Conservation (phyloP, 805 yeast genomes). For the Metschnikowia lachancei region DNA sequence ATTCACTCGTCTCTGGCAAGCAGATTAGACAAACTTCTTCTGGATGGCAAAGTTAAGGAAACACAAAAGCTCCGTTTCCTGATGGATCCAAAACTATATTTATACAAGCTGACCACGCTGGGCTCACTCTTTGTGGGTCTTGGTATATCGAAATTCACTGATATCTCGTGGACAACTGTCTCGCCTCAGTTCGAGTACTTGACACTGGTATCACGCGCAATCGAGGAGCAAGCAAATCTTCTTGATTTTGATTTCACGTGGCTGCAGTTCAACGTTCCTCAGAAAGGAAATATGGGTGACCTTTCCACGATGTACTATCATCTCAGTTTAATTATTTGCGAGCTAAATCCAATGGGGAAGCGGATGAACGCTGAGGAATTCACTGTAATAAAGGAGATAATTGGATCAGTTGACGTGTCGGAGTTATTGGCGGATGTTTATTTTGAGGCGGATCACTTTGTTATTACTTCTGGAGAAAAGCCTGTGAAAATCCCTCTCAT, state of each 20-base stretch:
- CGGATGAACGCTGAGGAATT: slow-evolving; percentile 7
- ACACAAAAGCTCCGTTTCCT: slow-evolving; percentile 1
- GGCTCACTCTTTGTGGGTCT: slow-evolving; percentile 18
- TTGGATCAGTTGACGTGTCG: slow-evolving; percentile 2
- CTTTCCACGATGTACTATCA: slow-evolving; percentile 12
- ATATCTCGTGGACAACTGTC: background rate
- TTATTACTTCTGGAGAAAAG: slow-evolving; percentile 1
- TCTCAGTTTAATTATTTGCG: slow-evolving; percentile 17
- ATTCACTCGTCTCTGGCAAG: background rate
- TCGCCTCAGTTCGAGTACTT: slow-evolving; percentile 12
- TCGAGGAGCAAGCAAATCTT: slow-evolving; percentile 13
- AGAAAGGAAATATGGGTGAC: background rate
- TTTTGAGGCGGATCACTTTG: slow-evolving; percentile 9
- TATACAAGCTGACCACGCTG: slow-evolving; percentile 8
- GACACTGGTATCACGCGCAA: slow-evolving; percentile 8
- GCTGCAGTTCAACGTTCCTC: slow-evolving; percentile 10
- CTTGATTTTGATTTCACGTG: slow-evolving; percentile 9
- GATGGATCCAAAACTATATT: slow-evolving; percentile 2
- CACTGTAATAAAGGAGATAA: background rate
- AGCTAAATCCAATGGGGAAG: slow-evolving; percentile 9
- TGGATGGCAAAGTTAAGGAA: background rate
- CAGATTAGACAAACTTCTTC: slow-evolving; percentile 10
- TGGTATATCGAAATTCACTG: slow-evolving; percentile 7
- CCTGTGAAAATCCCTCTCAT: background rate
- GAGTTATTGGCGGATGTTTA: background rate